Conservation (phyloP, 2,329 filamentous ascomycete genomes). For the Biscogniauxia sp. region DNA sequence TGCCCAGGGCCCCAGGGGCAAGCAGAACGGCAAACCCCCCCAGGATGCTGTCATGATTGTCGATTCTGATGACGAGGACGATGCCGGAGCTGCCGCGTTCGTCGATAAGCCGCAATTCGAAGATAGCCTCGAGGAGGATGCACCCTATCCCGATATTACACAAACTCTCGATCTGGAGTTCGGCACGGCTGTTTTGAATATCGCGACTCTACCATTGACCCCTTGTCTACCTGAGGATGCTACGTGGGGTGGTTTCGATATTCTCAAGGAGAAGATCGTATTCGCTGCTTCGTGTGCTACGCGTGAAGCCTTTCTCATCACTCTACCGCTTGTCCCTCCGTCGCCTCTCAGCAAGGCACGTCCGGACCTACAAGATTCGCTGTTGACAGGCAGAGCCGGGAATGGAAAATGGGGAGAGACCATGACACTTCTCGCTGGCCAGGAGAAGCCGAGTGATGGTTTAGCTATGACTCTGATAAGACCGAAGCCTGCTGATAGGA, state of each 20-base stretch:
- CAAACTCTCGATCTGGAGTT: conserved; percentile 62
- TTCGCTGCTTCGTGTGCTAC: conserved; percentile 61
- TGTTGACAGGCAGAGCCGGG: conserved; percentile 54
- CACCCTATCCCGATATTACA: conserved; percentile 52
- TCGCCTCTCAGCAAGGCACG: conserved; percentile 58
- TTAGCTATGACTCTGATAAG: conserved; percentile 54
- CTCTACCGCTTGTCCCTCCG: conserved; percentile 59
- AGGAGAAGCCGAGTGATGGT: conserved; percentile 51
- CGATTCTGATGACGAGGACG: conserved; percentile 60
- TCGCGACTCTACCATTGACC: conserved; percentile 55
- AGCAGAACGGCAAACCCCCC: conserved; percentile 47
- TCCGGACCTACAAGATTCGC: conserved; percentile 48
- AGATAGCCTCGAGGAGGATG: conserved; percentile 46
- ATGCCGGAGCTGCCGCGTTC: conserved; percentile 31
- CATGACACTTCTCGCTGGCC: conserved; percentile 52
- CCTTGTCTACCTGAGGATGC: conserved; percentile 50
- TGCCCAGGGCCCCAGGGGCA: conserved; percentile 35
- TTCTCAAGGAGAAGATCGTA: conserved; percentile 57
- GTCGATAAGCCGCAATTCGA: conserved; percentile 60
- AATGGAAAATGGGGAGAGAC: conserved; percentile 64
- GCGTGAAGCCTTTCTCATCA: conserved; percentile 55
- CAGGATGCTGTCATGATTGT: conserved; percentile 60
- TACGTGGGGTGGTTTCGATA: conserved; percentile 42
- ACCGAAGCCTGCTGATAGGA: conserved; percentile 36
- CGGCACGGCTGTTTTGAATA: conserved; percentile 52